Percentiles rank a stretch among this genome's conserved stretches.
Evolutionary conservation across 306 rosid species (phyloP).

Genomic region (Vigna radiata): DNA sequence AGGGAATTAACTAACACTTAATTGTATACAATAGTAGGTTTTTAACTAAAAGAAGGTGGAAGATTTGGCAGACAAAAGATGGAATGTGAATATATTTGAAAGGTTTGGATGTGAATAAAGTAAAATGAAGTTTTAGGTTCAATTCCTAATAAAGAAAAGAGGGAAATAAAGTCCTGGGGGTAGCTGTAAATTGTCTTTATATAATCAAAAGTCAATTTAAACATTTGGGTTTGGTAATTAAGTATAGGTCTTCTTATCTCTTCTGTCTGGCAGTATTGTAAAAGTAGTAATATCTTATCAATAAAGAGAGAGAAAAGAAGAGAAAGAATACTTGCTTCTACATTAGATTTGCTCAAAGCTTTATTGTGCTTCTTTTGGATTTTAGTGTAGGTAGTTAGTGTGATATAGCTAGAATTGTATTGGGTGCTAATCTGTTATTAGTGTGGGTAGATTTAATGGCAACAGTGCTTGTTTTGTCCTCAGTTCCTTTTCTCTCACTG

Average conservation of each 20-base stretch:
- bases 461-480: not conserved
- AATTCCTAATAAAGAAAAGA: conserved; percentile 39
- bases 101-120: not conserved
- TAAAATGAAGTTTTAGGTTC: conserved; percentile 34
- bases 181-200: conserved; percentile 39
- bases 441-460: not conserved
- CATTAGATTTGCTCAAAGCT: conserved; percentile 34
- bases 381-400: conserved; percentile 13
- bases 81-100: conserved; percentile 1
- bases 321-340: conserved; percentile 40
- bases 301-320: conserved; percentile 39
- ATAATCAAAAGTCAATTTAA: conserved; percentile 44
- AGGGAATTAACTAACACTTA: not conserved
- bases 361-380: conserved; percentile 39
- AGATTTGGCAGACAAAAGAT: not conserved
- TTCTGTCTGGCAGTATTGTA: conserved; percentile 24
- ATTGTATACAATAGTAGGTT: not conserved
- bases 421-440: conserved; percentile 2
- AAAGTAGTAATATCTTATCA: conserved; percentile 41
- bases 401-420: not conserved
- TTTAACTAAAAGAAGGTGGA: conserved; percentile 17
- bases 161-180: conserved; percentile 33
- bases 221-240: conserved; percentile 50
- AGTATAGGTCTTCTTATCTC: conserved; percentile 34
- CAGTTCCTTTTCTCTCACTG: not conserved